phyloP scores from a whole-genome alignment of 352 stramenopile species.

The Pythium utonaiense region DNA sequence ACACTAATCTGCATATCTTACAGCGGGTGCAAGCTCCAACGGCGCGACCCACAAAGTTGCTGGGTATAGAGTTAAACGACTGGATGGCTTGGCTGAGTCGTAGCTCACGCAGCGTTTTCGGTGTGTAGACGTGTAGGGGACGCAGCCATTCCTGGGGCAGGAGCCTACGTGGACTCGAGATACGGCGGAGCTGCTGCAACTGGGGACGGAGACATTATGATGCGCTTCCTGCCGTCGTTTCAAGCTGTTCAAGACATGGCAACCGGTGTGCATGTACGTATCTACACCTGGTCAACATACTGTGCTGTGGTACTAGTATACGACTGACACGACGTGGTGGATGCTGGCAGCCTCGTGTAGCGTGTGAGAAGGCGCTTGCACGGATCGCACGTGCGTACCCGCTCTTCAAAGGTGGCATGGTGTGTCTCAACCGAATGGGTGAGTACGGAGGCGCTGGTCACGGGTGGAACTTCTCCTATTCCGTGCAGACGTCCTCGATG shows the following conservation, averaged over 20 bases:
- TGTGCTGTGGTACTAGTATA: not conserved
- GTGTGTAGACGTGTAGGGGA: slow-evolving; percentile 79
- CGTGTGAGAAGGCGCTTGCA: slow-evolving; percentile 49
- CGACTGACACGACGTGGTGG: no score
- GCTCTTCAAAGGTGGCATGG: slow-evolving; percentile 70
- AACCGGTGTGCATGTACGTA: slow-evolving; percentile 59
- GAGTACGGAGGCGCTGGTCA: slow-evolving; percentile 74
- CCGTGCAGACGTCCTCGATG: slow-evolving; percentile 64
- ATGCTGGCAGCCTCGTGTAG: slow-evolving; percentile 40
- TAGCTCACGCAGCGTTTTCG: not conserved
- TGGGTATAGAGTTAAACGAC: slow-evolving; percentile 33
- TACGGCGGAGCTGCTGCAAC: slow-evolving; percentile 83
- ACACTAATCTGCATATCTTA: not conserved
- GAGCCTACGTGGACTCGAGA: slow-evolving; percentile 82
- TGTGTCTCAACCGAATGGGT: slow-evolving; percentile 69
- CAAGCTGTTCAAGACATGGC: slow-evolving; percentile 82
- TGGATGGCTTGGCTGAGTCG: not conserved
- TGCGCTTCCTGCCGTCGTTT: slow-evolving; percentile 88
- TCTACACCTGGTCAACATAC: no score
- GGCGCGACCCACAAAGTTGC: slow-evolving; percentile 88
- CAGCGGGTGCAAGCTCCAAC: slow-evolving; percentile 87
- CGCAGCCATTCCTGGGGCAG: slow-evolving; percentile 74
- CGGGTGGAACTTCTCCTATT: slow-evolving; percentile 71
- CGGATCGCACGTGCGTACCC: slow-evolving; percentile 56
- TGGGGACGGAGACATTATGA: slow-evolving; percentile 90